phyloP scores from a whole-genome alignment of 176 grass and related monocot genomes.

The Oryza coarctata region DNA sequence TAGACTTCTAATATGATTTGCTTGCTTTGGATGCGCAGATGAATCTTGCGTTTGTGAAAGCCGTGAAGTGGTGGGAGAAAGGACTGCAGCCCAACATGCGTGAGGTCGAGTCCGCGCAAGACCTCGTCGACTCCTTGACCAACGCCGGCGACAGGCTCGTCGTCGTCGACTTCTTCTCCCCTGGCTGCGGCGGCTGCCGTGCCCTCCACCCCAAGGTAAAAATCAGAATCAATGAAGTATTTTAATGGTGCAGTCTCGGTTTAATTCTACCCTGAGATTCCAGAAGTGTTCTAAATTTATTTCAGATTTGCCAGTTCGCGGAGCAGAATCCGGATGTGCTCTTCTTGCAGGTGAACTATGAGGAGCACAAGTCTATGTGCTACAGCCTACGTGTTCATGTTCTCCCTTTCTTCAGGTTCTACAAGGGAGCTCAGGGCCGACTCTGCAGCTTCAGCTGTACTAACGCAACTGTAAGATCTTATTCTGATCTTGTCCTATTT shows the following conservation, averaged over 20 bases:
- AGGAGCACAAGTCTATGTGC: slow-evolving; percentile 94
- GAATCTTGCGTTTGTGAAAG: slow-evolving; percentile 61
- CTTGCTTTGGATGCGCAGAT: slow-evolving; percentile 39
- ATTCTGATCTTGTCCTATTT: background rate
- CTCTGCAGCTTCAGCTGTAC: slow-evolving; percentile 98
- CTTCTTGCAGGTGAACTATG: slow-evolving; percentile 93
- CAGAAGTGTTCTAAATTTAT: background rate
- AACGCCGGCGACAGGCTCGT: slow-evolving; percentile 78
- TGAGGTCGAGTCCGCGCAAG: slow-evolving; percentile 79
- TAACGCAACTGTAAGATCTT: slow-evolving; percentile 75
- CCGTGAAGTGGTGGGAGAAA: slow-evolving; percentile 88
- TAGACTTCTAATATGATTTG: background rate
- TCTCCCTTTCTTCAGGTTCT: slow-evolving; percentile 96
- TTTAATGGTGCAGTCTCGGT: background rate
- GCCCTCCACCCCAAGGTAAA: slow-evolving; percentile 90
- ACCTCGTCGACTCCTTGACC: slow-evolving; percentile 62
- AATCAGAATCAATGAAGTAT: background rate
- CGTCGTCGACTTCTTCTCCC: slow-evolving; percentile 90
- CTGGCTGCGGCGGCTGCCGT: slow-evolving; percentile 84
- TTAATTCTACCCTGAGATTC: background rate
- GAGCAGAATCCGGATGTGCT: slow-evolving; percentile 70
- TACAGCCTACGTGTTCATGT: slow-evolving; percentile 91
- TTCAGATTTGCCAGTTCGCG: slow-evolving; percentile 81
- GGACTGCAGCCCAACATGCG: slow-evolving; percentile 76
- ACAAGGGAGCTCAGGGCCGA: slow-evolving; percentile 74